phyloP scores from a whole-genome alignment of 306 rosid species.

The Senna siamea region DNA sequence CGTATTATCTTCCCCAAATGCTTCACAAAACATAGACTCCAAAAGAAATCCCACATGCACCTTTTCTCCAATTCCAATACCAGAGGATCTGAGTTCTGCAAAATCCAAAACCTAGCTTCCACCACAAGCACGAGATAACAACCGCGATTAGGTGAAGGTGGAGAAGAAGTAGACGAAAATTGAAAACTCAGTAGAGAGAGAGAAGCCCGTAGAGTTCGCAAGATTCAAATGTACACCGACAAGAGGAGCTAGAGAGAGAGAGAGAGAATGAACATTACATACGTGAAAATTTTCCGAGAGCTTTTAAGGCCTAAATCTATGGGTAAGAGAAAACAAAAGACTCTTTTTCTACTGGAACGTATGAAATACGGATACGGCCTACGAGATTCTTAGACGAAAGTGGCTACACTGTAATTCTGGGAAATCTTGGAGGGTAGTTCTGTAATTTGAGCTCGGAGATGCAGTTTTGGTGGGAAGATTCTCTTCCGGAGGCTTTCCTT shows the following conservation, averaged over 20 bases:
- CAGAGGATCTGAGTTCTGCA: slow-evolving; percentile 33
- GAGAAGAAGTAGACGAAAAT: slow-evolving; percentile 18
- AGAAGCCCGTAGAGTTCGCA: slow-evolving; percentile 27
- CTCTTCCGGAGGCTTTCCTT: not conserved
- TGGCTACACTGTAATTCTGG: slow-evolving; percentile 16
- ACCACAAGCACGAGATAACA: not conserved
- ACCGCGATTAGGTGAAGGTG: slow-evolving; percentile 1
- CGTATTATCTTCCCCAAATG: slow-evolving; percentile 50
- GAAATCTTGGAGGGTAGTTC: not conserved
- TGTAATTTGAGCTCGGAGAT: not conserved
- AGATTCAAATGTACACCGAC: slow-evolving; percentile 56
- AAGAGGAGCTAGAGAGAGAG: slow-evolving; percentile 24
- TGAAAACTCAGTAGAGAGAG: not conserved
- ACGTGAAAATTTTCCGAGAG: not conserved
- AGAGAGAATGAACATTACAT: not conserved
- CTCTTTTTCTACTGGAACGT: not conserved
- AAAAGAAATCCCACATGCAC: slow-evolving; percentile 80
- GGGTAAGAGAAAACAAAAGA: slow-evolving; percentile 3
- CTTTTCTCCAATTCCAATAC: slow-evolving; percentile 46
- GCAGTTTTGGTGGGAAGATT: not conserved
- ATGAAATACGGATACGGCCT: too few species aligned
- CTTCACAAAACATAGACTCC: slow-evolving; percentile 61
- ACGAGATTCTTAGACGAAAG: not conserved
- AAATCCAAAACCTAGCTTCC: slow-evolving; percentile 15
- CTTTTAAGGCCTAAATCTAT: slow-evolving; percentile 44